Base-by-base conservation (phyloP, 2,329 filamentous ascomycete genomes). In the Penicillium psychrosexuale region DNA sequence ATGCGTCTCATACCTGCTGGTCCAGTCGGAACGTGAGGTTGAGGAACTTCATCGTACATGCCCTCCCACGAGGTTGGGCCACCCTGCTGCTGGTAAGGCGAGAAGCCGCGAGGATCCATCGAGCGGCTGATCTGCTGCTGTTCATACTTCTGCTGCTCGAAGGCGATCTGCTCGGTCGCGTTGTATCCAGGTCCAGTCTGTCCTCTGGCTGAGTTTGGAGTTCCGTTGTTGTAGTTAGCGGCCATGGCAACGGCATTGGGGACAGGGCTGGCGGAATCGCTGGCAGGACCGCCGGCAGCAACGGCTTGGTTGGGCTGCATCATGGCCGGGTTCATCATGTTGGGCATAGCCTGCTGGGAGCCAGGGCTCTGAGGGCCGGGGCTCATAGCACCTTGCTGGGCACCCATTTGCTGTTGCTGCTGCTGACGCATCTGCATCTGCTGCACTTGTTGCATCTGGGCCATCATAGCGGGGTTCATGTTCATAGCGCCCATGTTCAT, bases 11-110 rank as follows among this genome's bases (percentile, higher is more conserved):
- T 75, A 57, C 78, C 75, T 55, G 75, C 77, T 47, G 80, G 79
- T 44, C 78, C 81, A 15, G 76, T 78, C 61, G 79, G 77, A 53
- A 86, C 82, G 64, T 87, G 86, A 5, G 90, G 90, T 69, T 93
- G 90, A 15, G 91, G 92, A 2, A 92, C 90, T 71, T 97, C 93
- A 70, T 97, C 93, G 72, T 97, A 97, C 91, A 96, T 96, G 67
- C 93, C 93, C 72, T 97, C 93, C 91, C 92, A 97, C 38, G 88
- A 92, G 24, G 89, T 90, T n/a, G 88, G 88, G 15, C 85, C 85
- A 42, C 84, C 85, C 53, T 82, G 66, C 71, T 80, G 66, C 72
- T 80, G 71, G 58, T 77, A 75, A 37, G 75, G 70, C 52, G 74
- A 67, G 67, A 74, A 74, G 17, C 62, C 69, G 12, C 74, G 72